Base-by-base conservation (phyloP, 2,329 filamentous ascomycete genomes). In the Dryadomyces quercus-mongolicae region DNA sequence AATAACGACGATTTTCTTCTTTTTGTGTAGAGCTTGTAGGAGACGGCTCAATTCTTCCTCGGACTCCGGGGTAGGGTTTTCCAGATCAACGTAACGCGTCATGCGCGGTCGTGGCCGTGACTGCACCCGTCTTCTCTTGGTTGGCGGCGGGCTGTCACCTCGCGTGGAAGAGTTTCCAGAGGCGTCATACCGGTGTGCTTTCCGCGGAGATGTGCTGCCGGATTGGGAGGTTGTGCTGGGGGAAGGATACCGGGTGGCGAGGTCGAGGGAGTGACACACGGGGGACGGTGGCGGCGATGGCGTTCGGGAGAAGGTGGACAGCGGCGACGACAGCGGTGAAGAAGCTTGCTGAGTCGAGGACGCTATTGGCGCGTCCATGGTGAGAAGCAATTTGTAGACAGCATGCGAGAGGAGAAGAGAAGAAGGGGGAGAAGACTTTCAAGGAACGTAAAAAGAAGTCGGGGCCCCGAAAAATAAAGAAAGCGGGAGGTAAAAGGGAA, bases 1-100 rank as follows among this genome's bases (percentile, higher is more conserved):
- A 67, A 98, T 87, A 52, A 97, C 88, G 38, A 98, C 89, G 66
- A 98, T 95, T 73, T 95, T 96, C 71, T 91, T 88, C 74, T 93
- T 93, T 65, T 87, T 90, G 63, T 86, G 85, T 54, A 98, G 70
- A 22, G 84, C 84, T 46, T 83, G 80, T 47, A 91, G 71, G 34
- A 98, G 74, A 54, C 83, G 79, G 57, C 86, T 78, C 43, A 95
- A 73, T 58, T 92, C 80, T 42, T 76, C 72, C 16, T 76, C 72
- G 43, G 71, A 71, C 47, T 81, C 70, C 12, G 76, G 70, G 51
- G 80, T 70, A 13, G 77, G 70, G 53, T 66, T 67, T 45, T 74
- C 72, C 42, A 97, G 72, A 68, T 96, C 84, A 43, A 98, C 76
- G 64, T 87, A 81, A 62, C 88, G 81, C n/a, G 91, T 95, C 20